Conservation (phyloP, 139 green algal species). For the Chlorella sp. region DNA sequence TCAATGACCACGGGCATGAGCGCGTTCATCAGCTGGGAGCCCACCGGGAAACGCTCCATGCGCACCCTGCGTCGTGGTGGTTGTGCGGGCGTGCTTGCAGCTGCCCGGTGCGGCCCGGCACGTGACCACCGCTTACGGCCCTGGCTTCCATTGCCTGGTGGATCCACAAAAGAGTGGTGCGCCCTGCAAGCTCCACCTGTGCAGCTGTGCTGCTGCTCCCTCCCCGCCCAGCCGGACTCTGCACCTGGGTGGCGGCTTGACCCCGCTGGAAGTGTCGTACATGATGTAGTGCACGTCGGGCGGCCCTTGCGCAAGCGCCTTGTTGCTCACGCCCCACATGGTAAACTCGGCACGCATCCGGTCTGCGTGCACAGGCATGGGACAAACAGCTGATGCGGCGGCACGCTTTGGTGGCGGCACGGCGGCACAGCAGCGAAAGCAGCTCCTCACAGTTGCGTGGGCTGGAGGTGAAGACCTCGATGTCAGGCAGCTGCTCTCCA, state of each 20-base stretch:
- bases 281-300: conserved; percentile 20
- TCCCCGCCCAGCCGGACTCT: background rate
- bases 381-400: no score
- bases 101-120: background rate
- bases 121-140: no score
- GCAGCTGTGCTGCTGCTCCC: background rate
- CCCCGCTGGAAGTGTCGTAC: conserved; percentile 12
- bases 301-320: background rate
- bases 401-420: no score
- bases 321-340: conserved; percentile 1
- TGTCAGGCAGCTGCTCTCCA: background rate
- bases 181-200: no score
- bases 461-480: background rate
- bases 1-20: conserved; percentile 69
- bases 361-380: no score
- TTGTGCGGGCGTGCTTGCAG: conserved; percentile 8
- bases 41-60: conserved; percentile 77
- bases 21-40: conserved; percentile 67
- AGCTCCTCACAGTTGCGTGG: background rate
- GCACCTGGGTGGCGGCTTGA: conserved; percentile 9
- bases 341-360: conserved; percentile 56
- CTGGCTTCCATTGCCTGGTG: no score
- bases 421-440: no score
- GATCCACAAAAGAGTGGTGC: no score
- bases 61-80: conserved; percentile 21